phyloP scores from a whole-genome alignment of 257 asterid genomes.

The Petunia axillaris region DNA sequence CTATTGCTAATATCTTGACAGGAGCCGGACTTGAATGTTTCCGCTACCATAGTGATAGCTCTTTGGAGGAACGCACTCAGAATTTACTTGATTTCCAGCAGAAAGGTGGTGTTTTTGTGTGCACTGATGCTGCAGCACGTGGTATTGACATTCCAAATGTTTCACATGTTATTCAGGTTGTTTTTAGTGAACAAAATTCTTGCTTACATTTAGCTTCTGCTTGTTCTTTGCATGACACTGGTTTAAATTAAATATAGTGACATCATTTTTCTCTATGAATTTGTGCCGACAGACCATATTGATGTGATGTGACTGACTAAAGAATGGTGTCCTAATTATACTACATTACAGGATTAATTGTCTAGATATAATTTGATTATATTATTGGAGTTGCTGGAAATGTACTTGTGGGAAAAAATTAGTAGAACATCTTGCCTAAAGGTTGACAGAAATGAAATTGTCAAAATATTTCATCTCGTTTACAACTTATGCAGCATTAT shows the following conservation, averaged over 20 bases:
- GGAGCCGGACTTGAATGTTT: constrained; percentile 67
- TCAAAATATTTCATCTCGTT: not conserved
- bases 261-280: not conserved
- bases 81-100: constrained; percentile 73
- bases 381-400: not conserved
- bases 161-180: constrained; percentile 92
- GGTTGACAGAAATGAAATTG: not conserved
- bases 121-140: constrained; percentile 99
- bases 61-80: constrained; percentile 75
- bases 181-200: not conserved
- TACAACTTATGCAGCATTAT: not conserved
- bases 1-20: constrained; percentile 67
- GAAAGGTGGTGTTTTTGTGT: constrained; percentile 93
- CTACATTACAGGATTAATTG: not conserved
- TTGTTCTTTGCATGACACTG: constrained; percentile 3
- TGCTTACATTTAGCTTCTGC: not conserved
- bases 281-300: not conserved
- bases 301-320: not conserved
- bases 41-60: constrained; percentile 72
- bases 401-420: not conserved
- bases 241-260: not conserved
- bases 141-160: constrained; percentile 89
- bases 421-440: not conserved
- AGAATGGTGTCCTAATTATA: not conserved
- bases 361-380: not conserved